Conservation (phyloP, 2,329 filamentous ascomycete species). For the Apiospora malaysiana region DNA sequence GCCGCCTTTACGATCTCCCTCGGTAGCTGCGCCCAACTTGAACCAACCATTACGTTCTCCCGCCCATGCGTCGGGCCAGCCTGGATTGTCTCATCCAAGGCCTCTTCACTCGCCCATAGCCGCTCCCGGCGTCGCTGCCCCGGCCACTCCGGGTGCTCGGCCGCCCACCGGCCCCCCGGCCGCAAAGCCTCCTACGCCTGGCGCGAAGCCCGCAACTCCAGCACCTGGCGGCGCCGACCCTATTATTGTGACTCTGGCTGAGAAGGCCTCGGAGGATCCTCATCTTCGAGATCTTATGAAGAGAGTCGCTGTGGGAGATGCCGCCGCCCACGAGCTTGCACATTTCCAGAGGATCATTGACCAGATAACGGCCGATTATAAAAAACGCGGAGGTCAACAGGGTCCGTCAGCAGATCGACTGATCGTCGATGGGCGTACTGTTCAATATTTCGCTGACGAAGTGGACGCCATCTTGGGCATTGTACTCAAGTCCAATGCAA, state of each 20-base stretch:
- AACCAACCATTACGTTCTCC: constrained; percentile 40
- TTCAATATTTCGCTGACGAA: constrained; percentile 66
- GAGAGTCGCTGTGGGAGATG: constrained; percentile 77
- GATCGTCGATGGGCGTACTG: constrained; percentile 59
- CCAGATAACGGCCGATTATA: constrained; percentile 70
- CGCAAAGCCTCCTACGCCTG: constrained; percentile 30
- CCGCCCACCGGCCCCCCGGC: not conserved
- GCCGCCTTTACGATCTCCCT: constrained; percentile 27
- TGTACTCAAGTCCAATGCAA: constrained; percentile 63
- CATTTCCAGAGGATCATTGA: constrained; percentile 84
- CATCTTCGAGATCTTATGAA: constrained; percentile 82
- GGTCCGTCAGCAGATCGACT: constrained; percentile 61
- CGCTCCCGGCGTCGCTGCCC: constrained; percentile 25
- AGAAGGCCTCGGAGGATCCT: constrained; percentile 74
- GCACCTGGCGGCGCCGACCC: constrained; percentile 60
- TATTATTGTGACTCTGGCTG: constrained; percentile 80
- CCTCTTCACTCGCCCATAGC: constrained; percentile 34
- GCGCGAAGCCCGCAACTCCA: constrained; percentile 30
- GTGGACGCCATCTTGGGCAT: constrained; percentile 64
- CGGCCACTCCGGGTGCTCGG: constrained; percentile 7
- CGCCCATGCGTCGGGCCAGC: constrained; percentile 33
- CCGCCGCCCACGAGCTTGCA: constrained; percentile 72
- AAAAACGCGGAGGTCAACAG: constrained; percentile 55
- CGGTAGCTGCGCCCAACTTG: constrained; percentile 29
- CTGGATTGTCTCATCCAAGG: constrained; percentile 33